phyloP scores from a whole-genome alignment of 805 yeast species.

The Starmera caribaea region DNA sequence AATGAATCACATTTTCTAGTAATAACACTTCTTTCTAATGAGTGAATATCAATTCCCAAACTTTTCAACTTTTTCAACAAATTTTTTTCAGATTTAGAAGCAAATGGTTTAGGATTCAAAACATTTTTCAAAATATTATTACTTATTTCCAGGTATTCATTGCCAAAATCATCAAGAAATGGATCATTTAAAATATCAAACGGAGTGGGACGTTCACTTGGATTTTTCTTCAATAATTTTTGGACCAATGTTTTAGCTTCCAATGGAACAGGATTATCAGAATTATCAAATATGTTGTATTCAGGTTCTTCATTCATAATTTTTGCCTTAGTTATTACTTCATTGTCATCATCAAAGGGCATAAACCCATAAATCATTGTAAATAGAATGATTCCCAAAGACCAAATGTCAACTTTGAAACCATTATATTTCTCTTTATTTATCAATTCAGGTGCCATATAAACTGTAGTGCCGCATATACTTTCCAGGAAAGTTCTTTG shows the following conservation, averaged over 20 bases:
- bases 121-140: slow-evolving; percentile 26
- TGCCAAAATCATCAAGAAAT: slow-evolving; percentile 38
- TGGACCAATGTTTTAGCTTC: slow-evolving; percentile 43
- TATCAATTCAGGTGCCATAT: slow-evolving; percentile 93
- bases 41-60: slow-evolving; percentile 54
- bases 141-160: slow-evolving; percentile 28
- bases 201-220: slow-evolving; percentile 50
- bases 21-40: slow-evolving; percentile 46
- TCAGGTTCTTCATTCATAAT: slow-evolving; percentile 60
- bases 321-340: slow-evolving; percentile 43
- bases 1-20: slow-evolving; percentile 58
- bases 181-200: slow-evolving; percentile 42
- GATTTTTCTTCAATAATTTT: slow-evolving; percentile 54
- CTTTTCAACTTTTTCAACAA: slow-evolving; percentile 49
- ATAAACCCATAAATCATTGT: slow-evolving; percentile 77
- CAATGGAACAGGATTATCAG: slow-evolving; percentile 31
- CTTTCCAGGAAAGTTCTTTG: slow-evolving; percentile 57
- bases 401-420: slow-evolving; percentile 80
- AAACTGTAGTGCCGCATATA: slow-evolving; percentile 88
- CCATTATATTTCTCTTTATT: slow-evolving; percentile 67
- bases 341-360: slow-evolving; percentile 83
- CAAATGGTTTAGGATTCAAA: slow-evolving; percentile 34
- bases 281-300: slow-evolving; percentile 18
- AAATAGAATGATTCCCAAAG: slow-evolving; percentile 80
- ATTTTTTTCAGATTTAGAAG: slow-evolving; percentile 51